These are phyloP conservation scores for Aureobasidium lini DNA, from an alignment of 2,329 filamentous ascomycete species.

Conservation along the genomic window DNA sequence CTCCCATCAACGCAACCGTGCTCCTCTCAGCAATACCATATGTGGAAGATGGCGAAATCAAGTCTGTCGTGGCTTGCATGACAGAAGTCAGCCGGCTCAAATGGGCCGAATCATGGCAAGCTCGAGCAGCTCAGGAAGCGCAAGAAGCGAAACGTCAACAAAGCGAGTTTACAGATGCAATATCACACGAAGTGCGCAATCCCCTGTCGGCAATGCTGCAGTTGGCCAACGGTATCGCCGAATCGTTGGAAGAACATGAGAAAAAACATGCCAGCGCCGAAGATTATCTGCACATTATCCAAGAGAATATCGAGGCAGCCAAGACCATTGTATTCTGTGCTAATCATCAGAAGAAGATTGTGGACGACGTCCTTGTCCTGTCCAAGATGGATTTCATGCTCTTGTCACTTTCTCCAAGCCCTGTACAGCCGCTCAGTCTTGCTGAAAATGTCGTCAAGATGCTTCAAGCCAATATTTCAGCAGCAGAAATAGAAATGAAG, in stretches of 20 bases:
- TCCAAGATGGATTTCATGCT: slow-evolving; percentile 29
- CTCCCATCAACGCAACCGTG: neutral
- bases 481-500: slow-evolving; percentile 26
- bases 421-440: slow-evolving; percentile 28
- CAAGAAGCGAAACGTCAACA: slow-evolving; percentile 29
- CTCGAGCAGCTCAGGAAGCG: slow-evolving; percentile 28
- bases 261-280: neutral
- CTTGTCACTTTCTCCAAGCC: slow-evolving; percentile 32
- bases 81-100: slow-evolving; percentile 9
- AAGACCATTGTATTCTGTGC: slow-evolving; percentile 8
- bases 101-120: slow-evolving; percentile 23
- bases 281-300: neutral
- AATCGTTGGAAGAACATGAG: slow-evolving; percentile 20
- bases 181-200: slow-evolving; percentile 38
- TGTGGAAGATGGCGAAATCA: slow-evolving; percentile 2
- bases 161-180: slow-evolving; percentile 32
- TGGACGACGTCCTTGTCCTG: slow-evolving; percentile 41
- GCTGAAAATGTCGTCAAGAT: slow-evolving; percentile 30
- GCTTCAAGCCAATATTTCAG: slow-evolving; percentile 31
- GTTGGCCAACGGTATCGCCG: no score
- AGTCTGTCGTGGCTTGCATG: slow-evolving; percentile 13
- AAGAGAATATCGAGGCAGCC: slow-evolving; percentile 17
- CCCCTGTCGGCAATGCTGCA: slow-evolving; percentile 38
- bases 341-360: slow-evolving; percentile 26
- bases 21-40: slow-evolving; percentile 8